A percentile compares a stretch with the other conserved stretches of the same genome.
phyloP scores from a whole-genome alignment of 2,329 filamentous ascomycete genomes.

The Hypoxylon sp. region DNA sequence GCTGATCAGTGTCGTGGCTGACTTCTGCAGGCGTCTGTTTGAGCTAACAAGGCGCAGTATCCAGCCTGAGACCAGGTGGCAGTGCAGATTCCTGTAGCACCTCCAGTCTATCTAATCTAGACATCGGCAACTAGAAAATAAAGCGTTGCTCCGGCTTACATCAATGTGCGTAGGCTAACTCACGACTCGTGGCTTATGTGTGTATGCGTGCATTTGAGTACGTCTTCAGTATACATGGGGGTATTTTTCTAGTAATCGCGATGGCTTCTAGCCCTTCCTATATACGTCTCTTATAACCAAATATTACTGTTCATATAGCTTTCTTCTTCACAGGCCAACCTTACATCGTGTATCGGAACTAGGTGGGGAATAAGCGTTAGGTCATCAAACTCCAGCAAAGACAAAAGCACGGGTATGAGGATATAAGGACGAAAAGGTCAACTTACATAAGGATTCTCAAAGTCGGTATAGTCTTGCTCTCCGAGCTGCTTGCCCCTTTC shows the following conservation, averaged over 20 bases:
- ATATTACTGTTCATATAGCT: not conserved
- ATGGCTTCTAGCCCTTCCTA: too few relatives aligned
- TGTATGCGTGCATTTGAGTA: not conserved
- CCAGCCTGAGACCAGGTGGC: not conserved
- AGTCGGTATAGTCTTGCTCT: conserved; percentile 57
- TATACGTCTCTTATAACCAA: not conserved
- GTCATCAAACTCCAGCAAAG: not conserved
- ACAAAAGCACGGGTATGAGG: not conserved
- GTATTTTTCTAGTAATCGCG: not conserved
- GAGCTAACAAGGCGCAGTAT: not conserved
- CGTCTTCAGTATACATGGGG: not conserved
- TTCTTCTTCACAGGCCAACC: not conserved
- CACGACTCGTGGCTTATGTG: not conserved
- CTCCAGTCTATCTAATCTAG: not conserved
- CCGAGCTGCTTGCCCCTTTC: conserved; percentile 54
- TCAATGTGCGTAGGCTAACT: not conserved
- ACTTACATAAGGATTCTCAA: conserved; percentile 57
- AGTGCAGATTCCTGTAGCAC: not conserved
- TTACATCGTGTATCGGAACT: conserved; percentile 52
- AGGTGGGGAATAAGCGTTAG: not conserved
- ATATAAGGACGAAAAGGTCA: not conserved
- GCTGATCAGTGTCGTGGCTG: not conserved
- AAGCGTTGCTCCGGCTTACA: not conserved
- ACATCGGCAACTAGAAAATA: not conserved
- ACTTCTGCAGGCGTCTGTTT: not conserved